Base-by-base conservation (phyloP, 106 monocot genomes). In the Acorus gramineus region DNA sequence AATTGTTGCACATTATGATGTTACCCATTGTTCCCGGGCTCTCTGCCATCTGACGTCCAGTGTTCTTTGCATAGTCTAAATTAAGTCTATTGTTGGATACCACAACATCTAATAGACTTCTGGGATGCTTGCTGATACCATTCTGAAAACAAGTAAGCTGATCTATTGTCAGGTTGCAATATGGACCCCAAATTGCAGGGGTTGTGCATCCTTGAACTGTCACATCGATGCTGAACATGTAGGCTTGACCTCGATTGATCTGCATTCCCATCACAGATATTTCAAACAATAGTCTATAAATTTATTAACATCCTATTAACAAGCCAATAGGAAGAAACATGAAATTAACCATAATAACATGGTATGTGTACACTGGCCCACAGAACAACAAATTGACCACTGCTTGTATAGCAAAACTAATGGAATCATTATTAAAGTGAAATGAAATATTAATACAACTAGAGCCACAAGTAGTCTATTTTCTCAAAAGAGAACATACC, bases 231-330 rank as follows among this genome's bases (percentile, higher is more conserved):
- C 81, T 96, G 71, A 91, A 71, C 55, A 11, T 66, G 51, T 81
- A 79, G 13, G 82, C 53, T 66, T 62, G 76, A 2, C 96, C 96
- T 62, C 96, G 80, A 65, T 54, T 76, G 71, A 96, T 96, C 91
- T 96, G 83, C 53, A 77, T 69, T 44, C 4, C 28, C 28, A 28
- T 28, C 28, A 28, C 28, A 28, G 28, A 28, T 28, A 28, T 28
- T 28, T 28, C 28, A 28, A 28, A 28, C 28, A 28, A 28, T 28
- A 28, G 28, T 28, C 28, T 28, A 28, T 28, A 28, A 28, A 28
- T 28, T 28, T 28, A 28, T 28, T 28, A 28, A 28, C 28, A 28
- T 28, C 28, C 28, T 28, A 28, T 28, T 28, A 28, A 28, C 28
- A 28, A 28, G 28, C 28, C 28, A 28, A 28, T 28, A 28, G 28